These are phyloP conservation scores for Herpotrichia juniperi DNA, from an alignment of 2,329 filamentous ascomycete species.

Conservation along the genomic window DNA sequence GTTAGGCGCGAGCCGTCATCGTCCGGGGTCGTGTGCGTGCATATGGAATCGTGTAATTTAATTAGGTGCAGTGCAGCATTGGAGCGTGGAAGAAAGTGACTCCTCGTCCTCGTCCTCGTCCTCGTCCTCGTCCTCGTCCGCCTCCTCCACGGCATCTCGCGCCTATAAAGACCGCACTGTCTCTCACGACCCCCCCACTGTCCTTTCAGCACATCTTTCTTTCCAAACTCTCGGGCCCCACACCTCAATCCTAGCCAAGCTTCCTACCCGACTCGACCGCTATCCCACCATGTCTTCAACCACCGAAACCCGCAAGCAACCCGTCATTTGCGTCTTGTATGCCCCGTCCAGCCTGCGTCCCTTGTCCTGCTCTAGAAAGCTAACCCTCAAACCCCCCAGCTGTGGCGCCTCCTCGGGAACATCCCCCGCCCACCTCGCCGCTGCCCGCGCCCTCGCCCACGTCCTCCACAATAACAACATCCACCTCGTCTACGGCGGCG, in stretches of 20 bases:
- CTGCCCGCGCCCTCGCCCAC: conserved; percentile 76
- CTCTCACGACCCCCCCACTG: background rate
- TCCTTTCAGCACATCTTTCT: background rate
- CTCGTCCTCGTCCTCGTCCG: too few relatives aligned
- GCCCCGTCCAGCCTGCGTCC: conserved; percentile 22
- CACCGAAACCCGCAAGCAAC: conserved; percentile 41
- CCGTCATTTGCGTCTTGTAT: conserved; percentile 88
- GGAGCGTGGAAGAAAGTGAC: too few relatives aligned
- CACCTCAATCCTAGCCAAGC: background rate
- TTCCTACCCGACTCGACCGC: too few relatives aligned
- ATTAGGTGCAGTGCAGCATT: too few relatives aligned
- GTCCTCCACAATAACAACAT: conserved; percentile 79
- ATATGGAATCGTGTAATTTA: too few relatives aligned
- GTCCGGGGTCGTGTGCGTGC: too few relatives aligned
- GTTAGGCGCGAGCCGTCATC: too few relatives aligned
- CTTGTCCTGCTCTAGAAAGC: background rate
- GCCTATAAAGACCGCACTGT: background rate
- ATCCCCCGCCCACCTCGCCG: conserved; percentile 75
- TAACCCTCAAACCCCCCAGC: conserved; percentile 49
- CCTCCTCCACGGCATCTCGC: background rate
- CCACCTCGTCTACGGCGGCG: conserved; percentile 90
- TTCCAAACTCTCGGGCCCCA: background rate
- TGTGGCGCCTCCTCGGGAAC: conserved; percentile 82
- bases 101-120: too few relatives aligned
- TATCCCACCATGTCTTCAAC: conserved; percentile 25